Base-by-base conservation (phyloP, 2,329 filamentous ascomycete species). In the Chaetoscypha palmicola region DNA sequence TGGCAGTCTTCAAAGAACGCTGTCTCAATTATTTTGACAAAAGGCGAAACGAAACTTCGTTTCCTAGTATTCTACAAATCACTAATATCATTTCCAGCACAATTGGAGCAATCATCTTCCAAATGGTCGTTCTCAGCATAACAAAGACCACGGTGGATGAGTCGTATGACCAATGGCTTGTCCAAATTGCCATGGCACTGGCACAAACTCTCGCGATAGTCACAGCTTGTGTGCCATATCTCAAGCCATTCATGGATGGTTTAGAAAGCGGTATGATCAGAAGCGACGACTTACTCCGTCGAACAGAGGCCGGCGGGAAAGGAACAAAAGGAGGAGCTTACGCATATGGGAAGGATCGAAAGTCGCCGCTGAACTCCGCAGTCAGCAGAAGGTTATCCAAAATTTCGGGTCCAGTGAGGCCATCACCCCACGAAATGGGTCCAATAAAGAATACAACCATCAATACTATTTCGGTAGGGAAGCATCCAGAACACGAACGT, bases 201-300 rank as follows among this genome's bases (percentile, higher is more conserved):
- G 28, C 32, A 19, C 35, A 47, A 48, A 23, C 26, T 22, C 38
- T 45, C 12, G 37, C 19, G n/a, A 46, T 52, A 11, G 16, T 52
- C 5, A 46, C 45, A 5, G 50, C 50, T 14, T 52, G 47, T 19
- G 40, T 50, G 9, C 50, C 50, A n/a, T 50, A 41, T 26, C 38
- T 52, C 5, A 49, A 52, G 34, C 50, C 48, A 2, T 45, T 52
- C 34, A 19, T 50, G 17, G 42, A 49, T 1, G 46, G 44, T 17
- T 34, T 50, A n/a, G 30, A 45, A 23, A 45, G 43, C 10, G 50
- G 50, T 8, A 36, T 47, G 38, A 38, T 49, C 14, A 33, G 41
- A 24, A 44, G 16, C 19, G 40, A 43, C 17, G 45, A 47, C 23
- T 16, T 47, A 2, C 40, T 24, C n/a, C 34, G 35, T 4, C 45